Evolutionary conservation across 345 rosid species (phyloP).

Genomic region (Arabis hirsuta): DNA sequence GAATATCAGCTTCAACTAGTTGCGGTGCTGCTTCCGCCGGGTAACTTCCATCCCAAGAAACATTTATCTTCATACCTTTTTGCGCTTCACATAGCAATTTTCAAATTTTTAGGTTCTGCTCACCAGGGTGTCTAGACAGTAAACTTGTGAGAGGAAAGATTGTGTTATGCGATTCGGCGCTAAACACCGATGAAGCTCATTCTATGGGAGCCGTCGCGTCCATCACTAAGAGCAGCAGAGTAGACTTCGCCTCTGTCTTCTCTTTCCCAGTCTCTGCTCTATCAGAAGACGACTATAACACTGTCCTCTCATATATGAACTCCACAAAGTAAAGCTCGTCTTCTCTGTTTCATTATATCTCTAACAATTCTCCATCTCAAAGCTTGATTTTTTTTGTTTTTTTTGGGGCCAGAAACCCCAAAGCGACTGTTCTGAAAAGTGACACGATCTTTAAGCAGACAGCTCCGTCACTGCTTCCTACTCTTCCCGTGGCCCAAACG

Average conservation of each 20-base stretch:
- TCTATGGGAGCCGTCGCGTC: slow-evolving; percentile 43
- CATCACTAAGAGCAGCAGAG: not conserved
- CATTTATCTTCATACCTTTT: not conserved
- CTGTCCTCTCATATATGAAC: slow-evolving; percentile 41
- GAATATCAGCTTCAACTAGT: slow-evolving; percentile 21
- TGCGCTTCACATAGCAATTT: not conserved
- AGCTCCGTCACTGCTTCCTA: slow-evolving; percentile 46
- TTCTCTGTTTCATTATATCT: not conserved
- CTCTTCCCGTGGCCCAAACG: slow-evolving; percentile 65
- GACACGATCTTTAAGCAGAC: slow-evolving; percentile 34
- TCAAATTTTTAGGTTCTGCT: slow-evolving; percentile 41
- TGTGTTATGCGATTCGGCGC: slow-evolving; percentile 35
- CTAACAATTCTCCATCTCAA: not conserved
- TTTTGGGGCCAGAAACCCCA: slow-evolving; percentile 30
- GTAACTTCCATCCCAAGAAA: slow-evolving; percentile 30
- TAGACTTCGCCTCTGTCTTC: slow-evolving; percentile 8
- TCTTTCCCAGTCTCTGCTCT: slow-evolving; percentile 44
- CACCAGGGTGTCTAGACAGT: slow-evolving; percentile 33
- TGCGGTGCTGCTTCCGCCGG: slow-evolving; percentile 28
- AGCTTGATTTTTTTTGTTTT: not conserved
- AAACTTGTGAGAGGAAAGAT: slow-evolving; percentile 52
- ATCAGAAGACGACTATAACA: not conserved
- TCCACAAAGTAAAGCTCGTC: slow-evolving; percentile 41
- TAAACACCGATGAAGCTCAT: slow-evolving; percentile 1
- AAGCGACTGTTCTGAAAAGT: slow-evolving; percentile 43